phyloP scores from a whole-genome alignment of 176 grass and related monocot species.

The Leersia perrieri region DNA sequence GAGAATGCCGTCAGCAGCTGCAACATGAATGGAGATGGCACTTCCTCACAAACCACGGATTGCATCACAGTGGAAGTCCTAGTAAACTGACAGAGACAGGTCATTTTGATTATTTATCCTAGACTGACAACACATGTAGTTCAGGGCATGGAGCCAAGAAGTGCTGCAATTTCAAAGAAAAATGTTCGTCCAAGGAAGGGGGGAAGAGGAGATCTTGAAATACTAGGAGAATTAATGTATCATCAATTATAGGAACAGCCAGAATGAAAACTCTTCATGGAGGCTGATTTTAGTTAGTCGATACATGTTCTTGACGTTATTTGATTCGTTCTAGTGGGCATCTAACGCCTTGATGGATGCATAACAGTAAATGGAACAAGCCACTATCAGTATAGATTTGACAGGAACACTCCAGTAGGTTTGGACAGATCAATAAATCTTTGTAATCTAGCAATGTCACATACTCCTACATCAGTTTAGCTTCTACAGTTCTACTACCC shows the following conservation, averaged over 20 bases:
- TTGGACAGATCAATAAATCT: background rate
- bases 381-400: background rate
- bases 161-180: background rate
- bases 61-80: background rate
- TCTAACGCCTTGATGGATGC: background rate
- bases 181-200: background rate
- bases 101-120: conserved; percentile 37
- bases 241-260: background rate
- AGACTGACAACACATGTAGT: conserved; percentile 21
- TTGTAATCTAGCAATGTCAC: background rate
- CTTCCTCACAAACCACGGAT: conserved; percentile 26
- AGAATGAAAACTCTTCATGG: conserved; percentile 17
- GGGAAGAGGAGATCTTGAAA: background rate
- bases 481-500: too few relatives aligned
- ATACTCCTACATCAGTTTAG: background rate
- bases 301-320: conserved; percentile 16
- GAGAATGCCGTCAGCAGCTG: conserved; percentile 14
- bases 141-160: conserved; percentile 14
- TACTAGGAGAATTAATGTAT: conserved; percentile 19
- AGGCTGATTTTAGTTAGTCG: conserved; percentile 17
- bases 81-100: conserved; percentile 25
- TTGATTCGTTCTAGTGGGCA: conserved; percentile 13
- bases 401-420: background rate
- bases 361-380: conserved; percentile 21
- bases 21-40: conserved; percentile 18